Percentiles rank a stretch among this genome's conserved stretches.
These are phyloP conservation scores for Casuarina cunninghamiana DNA, from an alignment of 306 rosid species.

Conservation along the genomic window DNA sequence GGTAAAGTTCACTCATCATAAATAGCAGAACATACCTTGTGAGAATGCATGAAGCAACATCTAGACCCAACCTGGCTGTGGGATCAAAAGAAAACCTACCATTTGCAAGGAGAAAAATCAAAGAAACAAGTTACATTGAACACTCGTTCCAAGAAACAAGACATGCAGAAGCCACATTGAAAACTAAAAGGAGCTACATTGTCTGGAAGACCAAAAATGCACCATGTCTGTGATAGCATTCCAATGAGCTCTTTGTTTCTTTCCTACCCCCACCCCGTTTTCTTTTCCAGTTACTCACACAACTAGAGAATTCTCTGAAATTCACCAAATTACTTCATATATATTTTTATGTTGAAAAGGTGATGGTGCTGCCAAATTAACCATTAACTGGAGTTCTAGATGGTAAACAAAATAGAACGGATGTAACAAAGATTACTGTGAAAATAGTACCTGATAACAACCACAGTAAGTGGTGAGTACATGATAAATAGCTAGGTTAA, in stretches of 20 bases:
- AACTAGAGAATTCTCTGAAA: background rate
- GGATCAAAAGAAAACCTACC: constrained; percentile 92
- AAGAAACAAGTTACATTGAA: constrained; percentile 9
- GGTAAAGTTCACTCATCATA: background rate
- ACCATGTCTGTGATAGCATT: background rate
- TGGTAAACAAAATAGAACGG: constrained; percentile 6
- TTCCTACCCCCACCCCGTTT: background rate
- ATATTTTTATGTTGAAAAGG: background rate
- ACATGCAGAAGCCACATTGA: background rate
- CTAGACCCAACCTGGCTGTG: constrained; percentile 64
- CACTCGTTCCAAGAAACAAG: background rate
- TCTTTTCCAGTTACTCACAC: background rate
- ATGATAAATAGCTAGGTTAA: background rate
- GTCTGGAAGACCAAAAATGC: background rate
- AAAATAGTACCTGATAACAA: background rate
- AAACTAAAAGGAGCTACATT: background rate
- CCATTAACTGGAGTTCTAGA: background rate
- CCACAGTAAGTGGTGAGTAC: background rate
- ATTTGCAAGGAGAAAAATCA: constrained; percentile 17
- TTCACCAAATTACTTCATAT: background rate
- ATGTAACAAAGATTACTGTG: constrained; percentile 18
- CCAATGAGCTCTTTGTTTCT: background rate
- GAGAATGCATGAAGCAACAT: constrained; percentile 77
- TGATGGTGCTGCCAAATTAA: background rate
- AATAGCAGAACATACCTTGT: constrained; percentile 59